These are phyloP conservation scores for Mycena haematopus DNA, from an alignment of 768 basidiomycete genomes.

Conservation along the genomic window DNA sequence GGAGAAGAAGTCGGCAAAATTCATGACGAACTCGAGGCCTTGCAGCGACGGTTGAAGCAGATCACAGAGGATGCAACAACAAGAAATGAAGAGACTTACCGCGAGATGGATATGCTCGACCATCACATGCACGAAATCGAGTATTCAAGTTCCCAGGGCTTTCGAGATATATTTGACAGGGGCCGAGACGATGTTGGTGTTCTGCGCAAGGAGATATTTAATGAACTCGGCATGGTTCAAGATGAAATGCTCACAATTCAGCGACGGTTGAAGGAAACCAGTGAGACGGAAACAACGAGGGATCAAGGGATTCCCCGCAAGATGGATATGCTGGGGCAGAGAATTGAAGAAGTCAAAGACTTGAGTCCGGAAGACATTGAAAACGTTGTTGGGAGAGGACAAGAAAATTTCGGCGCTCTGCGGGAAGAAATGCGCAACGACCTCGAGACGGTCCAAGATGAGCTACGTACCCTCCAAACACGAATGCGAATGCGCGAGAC, in stretches of 20 bases:
- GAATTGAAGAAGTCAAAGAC: background rate
- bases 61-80: background rate
- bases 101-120: slow-evolving; percentile 2
- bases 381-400: no score
- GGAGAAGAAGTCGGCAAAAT: background rate
- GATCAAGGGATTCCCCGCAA: background rate
- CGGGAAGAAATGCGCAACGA: no score
- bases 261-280: background rate
- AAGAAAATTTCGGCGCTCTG: background rate
- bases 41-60: background rate
- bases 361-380: background rate
- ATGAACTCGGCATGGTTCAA: slow-evolving; percentile 2
- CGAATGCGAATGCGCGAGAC: background rate
- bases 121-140: background rate
- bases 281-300: background rate
- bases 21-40: background rate
- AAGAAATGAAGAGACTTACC: slow-evolving; percentile 1
- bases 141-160: background rate
- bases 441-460: slow-evolving; percentile 2
- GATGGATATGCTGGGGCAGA: background rate
- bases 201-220: slow-evolving; percentile 1
- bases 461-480: slow-evolving; percentile 10
- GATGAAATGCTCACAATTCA: slow-evolving; percentile 4
- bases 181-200: background rate
- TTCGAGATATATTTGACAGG: background rate